Conservation (phyloP, 2,329 filamentous ascomycete genomes). For the Didymella pomorum region DNA sequence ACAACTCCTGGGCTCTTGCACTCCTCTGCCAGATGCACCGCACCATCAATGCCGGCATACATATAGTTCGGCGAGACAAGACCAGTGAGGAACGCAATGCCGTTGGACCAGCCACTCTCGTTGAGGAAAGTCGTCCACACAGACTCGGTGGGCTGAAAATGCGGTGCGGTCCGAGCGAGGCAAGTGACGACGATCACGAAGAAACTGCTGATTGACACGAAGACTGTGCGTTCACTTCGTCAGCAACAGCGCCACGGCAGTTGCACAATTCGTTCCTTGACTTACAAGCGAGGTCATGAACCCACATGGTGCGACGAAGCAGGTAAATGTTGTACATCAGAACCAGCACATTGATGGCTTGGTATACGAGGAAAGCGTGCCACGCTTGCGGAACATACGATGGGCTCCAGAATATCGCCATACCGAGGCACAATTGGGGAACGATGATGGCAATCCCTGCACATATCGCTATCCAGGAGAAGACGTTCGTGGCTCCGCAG, state of each 20-base stretch:
- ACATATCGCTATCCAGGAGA: constrained; percentile 28
- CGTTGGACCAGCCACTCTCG: constrained; percentile 53
- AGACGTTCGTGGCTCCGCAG: constrained; percentile 28
- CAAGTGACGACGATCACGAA: constrained; percentile 59
- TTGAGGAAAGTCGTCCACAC: constrained; percentile 59
- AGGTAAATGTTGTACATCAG: constrained; percentile 27
- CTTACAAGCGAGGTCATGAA: constrained; percentile 29
- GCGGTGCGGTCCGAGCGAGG: constrained; percentile 50
- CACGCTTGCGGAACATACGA: constrained; percentile 22
- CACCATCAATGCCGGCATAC: constrained; percentile 31
- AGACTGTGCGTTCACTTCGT: constrained; percentile 8
- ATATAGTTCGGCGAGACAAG: constrained; percentile 28
- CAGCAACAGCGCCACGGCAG: neutral
- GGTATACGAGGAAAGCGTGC: constrained; percentile 29
- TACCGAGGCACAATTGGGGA: constrained; percentile 22
- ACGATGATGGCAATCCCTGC: constrained; percentile 29
- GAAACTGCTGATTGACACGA: constrained; percentile 44
- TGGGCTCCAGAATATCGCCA: constrained; percentile 22
- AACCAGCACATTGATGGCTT: constrained; percentile 21
- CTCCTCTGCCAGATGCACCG: constrained; percentile 46
- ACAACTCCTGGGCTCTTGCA: constrained; percentile 35
- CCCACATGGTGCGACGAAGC: constrained; percentile 29
- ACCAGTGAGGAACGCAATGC: constrained; percentile 54
- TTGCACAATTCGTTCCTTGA: neutral
- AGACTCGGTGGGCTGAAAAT: constrained; percentile 36